phyloP scores from a whole-genome alignment of 116 monocot genomes.

The Iris pallida region DNA sequence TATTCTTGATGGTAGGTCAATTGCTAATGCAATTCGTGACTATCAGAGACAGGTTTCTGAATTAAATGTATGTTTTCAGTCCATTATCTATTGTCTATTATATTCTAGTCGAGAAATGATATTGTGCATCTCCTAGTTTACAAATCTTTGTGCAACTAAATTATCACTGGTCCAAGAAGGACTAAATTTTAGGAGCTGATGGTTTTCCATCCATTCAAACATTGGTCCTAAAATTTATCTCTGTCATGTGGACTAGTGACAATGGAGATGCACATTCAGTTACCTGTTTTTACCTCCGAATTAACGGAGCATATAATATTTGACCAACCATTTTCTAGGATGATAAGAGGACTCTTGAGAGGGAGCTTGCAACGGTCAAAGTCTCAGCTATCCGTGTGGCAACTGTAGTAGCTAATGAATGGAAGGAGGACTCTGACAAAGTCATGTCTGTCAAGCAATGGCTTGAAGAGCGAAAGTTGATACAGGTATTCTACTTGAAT shows the following conservation, averaged over 20 bases:
- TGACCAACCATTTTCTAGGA: conserved; percentile 29
- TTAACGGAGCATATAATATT: too few relatives aligned
- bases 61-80: conserved; percentile 32
- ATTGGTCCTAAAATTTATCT: not conserved
- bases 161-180: too few relatives aligned
- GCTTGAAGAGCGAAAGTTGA: conserved; percentile 59
- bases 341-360: conserved; percentile 55
- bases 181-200: too few relatives aligned
- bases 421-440: conserved; percentile 55
- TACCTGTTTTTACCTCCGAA: too few relatives aligned
- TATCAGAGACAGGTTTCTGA: conserved; percentile 54
- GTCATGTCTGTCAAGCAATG: conserved; percentile 64
- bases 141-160: too few relatives aligned
- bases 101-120: not conserved
- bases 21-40: conserved; percentile 49
- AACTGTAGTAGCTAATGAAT: conserved; percentile 44
- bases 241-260: not conserved
- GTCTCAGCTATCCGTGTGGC: conserved; percentile 54
- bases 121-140: too few relatives aligned
- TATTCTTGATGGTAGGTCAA: conserved; percentile 44
- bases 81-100: not conserved
- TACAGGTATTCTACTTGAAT: conserved; percentile 37
- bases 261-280: too few relatives aligned
- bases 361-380: conserved; percentile 55
- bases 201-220: too few relatives aligned